Conservation (phyloP, 2,329 filamentous ascomycete genomes). For the Talaromyces sp. region DNA sequence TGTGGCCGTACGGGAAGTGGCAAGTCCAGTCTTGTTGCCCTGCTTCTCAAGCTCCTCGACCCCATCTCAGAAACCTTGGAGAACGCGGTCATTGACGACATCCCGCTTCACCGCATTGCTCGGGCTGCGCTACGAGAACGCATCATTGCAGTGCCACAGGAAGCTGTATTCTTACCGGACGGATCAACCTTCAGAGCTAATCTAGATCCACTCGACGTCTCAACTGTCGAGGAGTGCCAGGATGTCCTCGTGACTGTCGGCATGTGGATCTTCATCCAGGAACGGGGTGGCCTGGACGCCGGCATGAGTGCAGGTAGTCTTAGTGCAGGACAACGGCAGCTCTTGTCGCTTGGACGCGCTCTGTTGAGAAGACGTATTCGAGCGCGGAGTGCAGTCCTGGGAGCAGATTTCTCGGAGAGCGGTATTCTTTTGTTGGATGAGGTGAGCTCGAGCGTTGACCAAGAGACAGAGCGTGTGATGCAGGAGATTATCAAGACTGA, state of each 20-base stretch:
- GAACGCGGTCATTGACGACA: background rate
- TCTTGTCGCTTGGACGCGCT: conserved; percentile 60
- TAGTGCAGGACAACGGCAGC: conserved; percentile 59
- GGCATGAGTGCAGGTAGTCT: conserved; percentile 49
- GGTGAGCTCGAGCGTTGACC: conserved; percentile 48
- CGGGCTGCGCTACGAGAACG: conserved; percentile 38
- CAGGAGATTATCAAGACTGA: conserved; percentile 53
- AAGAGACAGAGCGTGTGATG: conserved; percentile 55
- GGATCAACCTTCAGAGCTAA: conserved; percentile 34
- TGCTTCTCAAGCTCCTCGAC: conserved; percentile 10
- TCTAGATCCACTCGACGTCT: conserved; percentile 33
- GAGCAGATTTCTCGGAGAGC: background rate
- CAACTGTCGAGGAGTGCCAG: conserved; percentile 33
- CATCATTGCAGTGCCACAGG: conserved; percentile 44
- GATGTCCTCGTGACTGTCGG: conserved; percentile 36
- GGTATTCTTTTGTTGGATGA: conserved; percentile 10
- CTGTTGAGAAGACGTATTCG: conserved; percentile 38
- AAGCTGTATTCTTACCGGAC: conserved; percentile 41
- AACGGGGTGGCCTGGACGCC: conserved; percentile 38
- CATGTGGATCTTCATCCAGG: conserved; percentile 34
- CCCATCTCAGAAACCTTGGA: background rate
- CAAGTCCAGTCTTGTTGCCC: conserved; percentile 36
- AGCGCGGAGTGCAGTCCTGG: background rate
- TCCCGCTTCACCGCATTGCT: conserved; percentile 25
- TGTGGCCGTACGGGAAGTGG: conserved; percentile 37